These are phyloP conservation scores for Aeschynomene evenia DNA, from an alignment of 306 rosid species.

Conservation along the genomic window DNA sequence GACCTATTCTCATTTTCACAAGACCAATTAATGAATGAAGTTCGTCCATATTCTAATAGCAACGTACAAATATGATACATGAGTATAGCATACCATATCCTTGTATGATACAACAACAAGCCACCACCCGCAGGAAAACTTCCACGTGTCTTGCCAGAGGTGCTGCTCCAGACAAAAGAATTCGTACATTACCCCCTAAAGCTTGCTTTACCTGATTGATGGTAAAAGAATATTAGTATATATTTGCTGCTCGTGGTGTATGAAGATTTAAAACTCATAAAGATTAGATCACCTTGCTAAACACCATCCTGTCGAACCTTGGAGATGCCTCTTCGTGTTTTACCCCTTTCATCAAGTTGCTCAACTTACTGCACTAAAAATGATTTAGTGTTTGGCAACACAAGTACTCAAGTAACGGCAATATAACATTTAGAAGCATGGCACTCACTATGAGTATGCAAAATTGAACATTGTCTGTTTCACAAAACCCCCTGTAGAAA, in stretches of 20 bases:
- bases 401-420: neutral
- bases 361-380: conserved; percentile 61
- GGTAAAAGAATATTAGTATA: conserved; percentile 29
- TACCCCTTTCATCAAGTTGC: conserved; percentile 59
- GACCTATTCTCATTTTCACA: conserved; percentile 34
- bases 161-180: conserved; percentile 90
- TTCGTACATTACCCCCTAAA: conserved; percentile 77
- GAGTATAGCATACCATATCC: conserved; percentile 73
- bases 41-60: neutral
- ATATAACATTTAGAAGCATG: neutral
- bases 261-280: conserved; percentile 5
- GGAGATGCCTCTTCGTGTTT: conserved; percentile 62
- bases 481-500: conserved; percentile 62
- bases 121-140: conserved; percentile 72
- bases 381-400: no score
- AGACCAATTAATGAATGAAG: neutral
- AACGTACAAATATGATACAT: neutral
- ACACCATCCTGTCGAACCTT: conserved; percentile 68
- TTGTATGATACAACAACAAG: conserved; percentile 82
- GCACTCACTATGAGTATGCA: conserved; percentile 76
- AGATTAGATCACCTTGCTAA: conserved; percentile 59
- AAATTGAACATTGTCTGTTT: conserved; percentile 71
- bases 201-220: conserved; percentile 70
- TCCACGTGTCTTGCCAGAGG: conserved; percentile 82
- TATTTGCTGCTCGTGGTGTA: neutral